Evolutionary conservation across 2,329 filamentous ascomycete genomes (phyloP), one percentile per base, ranked within the genome.

Genomic region (Ophiocordyceps camponoti-leonardi): DNA sequence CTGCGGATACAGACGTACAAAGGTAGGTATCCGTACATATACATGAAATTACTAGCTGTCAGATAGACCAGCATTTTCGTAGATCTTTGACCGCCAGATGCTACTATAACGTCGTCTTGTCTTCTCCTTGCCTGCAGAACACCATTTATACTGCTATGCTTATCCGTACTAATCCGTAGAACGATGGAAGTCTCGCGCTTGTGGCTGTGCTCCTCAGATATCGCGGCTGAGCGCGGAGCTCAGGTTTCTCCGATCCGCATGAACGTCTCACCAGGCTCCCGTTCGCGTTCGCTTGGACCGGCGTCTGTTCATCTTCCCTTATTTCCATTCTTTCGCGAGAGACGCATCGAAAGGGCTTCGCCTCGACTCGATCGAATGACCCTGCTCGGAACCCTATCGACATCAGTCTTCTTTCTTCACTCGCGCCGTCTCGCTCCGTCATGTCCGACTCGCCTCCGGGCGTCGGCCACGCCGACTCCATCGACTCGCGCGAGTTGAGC

Each of bases 401-500:
- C 2, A 28, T 11, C 26, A 8, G 5, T 28, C 26, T 28, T 28
- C 26, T 28, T 28, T 28, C 11, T 28, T 23, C 30, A 7, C 31
- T 7, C 37, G 37, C n/a, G 19, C 20, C 16, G 35, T 11, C 35
- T 39, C 19, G n/a, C 7, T 22, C n/a, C 44, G 28, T 50, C 52
- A 75, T 73, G 71, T 63, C 68, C 56, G 69, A 73, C 58, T 58
- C 63, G 45, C 60, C 67, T 48, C 62, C 61, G 52, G 63, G 61
- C 51, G 58, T 63, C 56, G 67, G 63, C 50, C 67, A 63, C 51
- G 55, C 66, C 57, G 72, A 75, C 60, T 76, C 73, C 43, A 71
- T 77, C 53, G 61, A 66, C 48, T 74, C 72, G 37, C 67, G 72
- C 54, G 73, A 78, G 52, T 68, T 68, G 47, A 61, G 65, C 53